phyloP scores from a whole-genome alignment of 179 eudicot genomes.

The Beta corolliflora region DNA sequence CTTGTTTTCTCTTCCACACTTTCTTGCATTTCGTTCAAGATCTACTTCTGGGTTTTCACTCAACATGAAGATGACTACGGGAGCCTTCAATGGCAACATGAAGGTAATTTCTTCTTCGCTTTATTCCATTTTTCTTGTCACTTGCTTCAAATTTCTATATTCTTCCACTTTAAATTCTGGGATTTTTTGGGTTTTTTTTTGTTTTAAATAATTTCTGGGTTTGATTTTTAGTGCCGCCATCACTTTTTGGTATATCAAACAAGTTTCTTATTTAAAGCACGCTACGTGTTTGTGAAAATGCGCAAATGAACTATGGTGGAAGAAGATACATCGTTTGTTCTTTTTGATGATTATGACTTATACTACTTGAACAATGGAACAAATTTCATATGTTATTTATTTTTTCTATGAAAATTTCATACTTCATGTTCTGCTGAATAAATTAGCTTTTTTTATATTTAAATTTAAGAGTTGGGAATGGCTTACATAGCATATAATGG shows the following conservation, averaged over 20 bases:
- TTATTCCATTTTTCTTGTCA: neutral
- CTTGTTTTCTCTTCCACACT: neutral
- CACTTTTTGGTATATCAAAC: neutral
- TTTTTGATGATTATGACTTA: neutral
- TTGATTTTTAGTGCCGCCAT: neutral
- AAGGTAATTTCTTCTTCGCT: constrained; percentile 17
- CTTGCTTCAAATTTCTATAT: neutral
- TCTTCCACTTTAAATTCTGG: neutral
- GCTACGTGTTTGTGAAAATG: constrained; percentile 39
- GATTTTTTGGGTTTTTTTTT: neutral
- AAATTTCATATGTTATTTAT: too few relatives aligned
- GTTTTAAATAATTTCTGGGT: neutral
- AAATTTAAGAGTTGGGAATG: neutral
- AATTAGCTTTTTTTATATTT: neutral
- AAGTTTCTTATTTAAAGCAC: neutral
- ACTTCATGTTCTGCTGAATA: neutral
- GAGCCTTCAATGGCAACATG: constrained; percentile 33
- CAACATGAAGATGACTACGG: constrained; percentile 25
- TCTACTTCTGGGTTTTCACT: neutral
- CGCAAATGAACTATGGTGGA: neutral
- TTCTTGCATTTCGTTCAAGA: neutral
- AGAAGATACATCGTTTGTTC: neutral
- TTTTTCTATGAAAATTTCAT: neutral
- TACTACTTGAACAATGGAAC: neutral
- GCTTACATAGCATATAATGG: neutral